phyloP scores from a whole-genome alignment of 345 rosid species.

The Eucalyptus curtisii region DNA sequence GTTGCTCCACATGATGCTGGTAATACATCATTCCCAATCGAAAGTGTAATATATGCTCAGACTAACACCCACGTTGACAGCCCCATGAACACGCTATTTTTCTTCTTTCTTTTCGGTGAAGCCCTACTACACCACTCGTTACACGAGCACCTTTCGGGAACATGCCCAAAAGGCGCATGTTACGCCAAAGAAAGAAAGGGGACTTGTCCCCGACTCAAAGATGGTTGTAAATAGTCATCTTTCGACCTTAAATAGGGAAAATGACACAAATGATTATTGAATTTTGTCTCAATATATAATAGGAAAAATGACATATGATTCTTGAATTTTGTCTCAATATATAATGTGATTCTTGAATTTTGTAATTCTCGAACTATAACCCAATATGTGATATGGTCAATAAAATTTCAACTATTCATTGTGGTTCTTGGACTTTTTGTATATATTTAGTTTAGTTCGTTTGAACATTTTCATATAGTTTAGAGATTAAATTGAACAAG shows the following conservation, averaged over 20 bases:
- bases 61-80: neutral
- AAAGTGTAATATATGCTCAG: neutral
- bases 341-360: rapidly evolving
- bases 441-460: rapidly evolving
- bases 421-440: rapidly evolving
- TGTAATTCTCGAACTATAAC: no score
- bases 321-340: no score
- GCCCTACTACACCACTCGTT: neutral
- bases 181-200: neutral
- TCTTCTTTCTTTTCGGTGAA: neutral
- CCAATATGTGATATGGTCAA: rapidly evolving
- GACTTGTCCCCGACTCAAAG: neutral
- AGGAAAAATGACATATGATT: no score
- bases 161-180: neutral
- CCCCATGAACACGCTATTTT: neutral
- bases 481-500: rapidly evolving
- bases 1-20: neutral
- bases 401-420: rapidly evolving
- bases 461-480: rapidly evolving
- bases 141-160: neutral
- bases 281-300: rapidly evolving
- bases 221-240: neutral
- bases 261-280: rapidly evolving
- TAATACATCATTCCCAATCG: neutral
- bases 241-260: neutral